Evolutionary conservation across 1,284 basidiomycete genomes (phyloP).

Genomic region (Rhizopogon hawkerae): DNA sequence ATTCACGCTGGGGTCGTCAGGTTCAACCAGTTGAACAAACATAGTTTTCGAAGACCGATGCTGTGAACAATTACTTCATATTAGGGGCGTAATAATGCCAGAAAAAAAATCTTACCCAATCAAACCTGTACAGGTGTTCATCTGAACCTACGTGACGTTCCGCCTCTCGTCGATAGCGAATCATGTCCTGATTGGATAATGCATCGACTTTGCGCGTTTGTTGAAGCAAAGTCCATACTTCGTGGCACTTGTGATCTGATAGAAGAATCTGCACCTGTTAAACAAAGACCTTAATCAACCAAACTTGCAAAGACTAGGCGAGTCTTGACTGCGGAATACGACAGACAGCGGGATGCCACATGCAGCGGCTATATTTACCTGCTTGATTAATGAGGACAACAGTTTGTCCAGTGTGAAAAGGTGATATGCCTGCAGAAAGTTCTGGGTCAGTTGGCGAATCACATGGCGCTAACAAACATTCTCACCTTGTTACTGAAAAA

Average conservation of each 20-base stretch:
- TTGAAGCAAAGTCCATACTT: slow-evolving; percentile 59
- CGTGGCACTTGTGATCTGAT: slow-evolving; percentile 64
- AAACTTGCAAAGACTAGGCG: background rate
- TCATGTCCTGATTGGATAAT: slow-evolving; percentile 68
- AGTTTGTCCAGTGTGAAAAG: slow-evolving; percentile 91
- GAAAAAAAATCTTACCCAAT: slow-evolving; percentile 63
- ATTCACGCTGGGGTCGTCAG: slow-evolving; percentile 72
- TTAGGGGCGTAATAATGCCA: slow-evolving; percentile 5
- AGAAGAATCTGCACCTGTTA: slow-evolving; percentile 77
- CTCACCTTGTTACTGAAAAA: slow-evolving; percentile 93
- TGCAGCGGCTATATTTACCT: slow-evolving; percentile 41
- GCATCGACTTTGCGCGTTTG: slow-evolving; percentile 42
- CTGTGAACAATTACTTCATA: slow-evolving; percentile 32
- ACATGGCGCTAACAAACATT: slow-evolving; percentile 6
- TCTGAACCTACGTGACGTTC: slow-evolving; percentile 82
- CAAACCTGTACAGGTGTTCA: slow-evolving; percentile 85
- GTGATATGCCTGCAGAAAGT: slow-evolving; percentile 59
- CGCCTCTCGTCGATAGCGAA: slow-evolving; percentile 85
- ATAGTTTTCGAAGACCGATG: slow-evolving; percentile 55
- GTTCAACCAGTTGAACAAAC: slow-evolving; percentile 69
- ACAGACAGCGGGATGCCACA: background rate
- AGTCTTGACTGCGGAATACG: background rate
- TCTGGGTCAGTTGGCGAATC: slow-evolving; percentile 17
- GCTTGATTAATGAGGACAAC: slow-evolving; percentile 81
- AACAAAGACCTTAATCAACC: slow-evolving; percentile 12